These are phyloP conservation scores for Hydrangea macrophylla DNA, from an alignment of 148 eudicot genomes.

Conservation along the genomic window DNA sequence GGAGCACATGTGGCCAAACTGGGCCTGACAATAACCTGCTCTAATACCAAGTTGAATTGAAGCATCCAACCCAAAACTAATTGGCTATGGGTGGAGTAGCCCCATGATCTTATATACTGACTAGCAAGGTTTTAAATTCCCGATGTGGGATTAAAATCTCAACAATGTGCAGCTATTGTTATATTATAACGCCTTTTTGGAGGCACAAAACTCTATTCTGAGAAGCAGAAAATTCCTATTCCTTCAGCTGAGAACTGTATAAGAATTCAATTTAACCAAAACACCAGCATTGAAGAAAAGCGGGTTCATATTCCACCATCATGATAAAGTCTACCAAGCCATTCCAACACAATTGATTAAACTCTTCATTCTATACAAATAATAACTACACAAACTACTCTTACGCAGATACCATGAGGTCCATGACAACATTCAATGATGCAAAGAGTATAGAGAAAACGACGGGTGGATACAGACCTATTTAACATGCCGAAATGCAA, in stretches of 20 bases:
- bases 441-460: background rate
- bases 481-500: conserved; percentile 91
- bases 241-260: background rate
- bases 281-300: background rate
- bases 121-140: too few relatives aligned
- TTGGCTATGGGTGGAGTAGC: too few relatives aligned
- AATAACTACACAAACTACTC: background rate
- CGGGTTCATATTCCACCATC: background rate
- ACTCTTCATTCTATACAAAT: background rate
- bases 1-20: too few relatives aligned
- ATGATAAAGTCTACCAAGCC: background rate
- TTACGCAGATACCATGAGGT: background rate
- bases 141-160: too few relatives aligned
- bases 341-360: background rate
- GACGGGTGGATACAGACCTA: conserved; percentile 40
- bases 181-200: background rate
- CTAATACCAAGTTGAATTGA: too few relatives aligned
- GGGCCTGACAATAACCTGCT: too few relatives aligned
- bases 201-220: background rate
- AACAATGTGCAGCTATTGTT: background rate
- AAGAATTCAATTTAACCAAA: background rate
- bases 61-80: too few relatives aligned
- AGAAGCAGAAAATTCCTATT: background rate
- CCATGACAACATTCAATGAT: background rate
- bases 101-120: too few relatives aligned